These are phyloP conservation scores for Platanus orientalis DNA, from an alignment of 164 flowering plant genomes.

Conservation along the genomic window DNA sequence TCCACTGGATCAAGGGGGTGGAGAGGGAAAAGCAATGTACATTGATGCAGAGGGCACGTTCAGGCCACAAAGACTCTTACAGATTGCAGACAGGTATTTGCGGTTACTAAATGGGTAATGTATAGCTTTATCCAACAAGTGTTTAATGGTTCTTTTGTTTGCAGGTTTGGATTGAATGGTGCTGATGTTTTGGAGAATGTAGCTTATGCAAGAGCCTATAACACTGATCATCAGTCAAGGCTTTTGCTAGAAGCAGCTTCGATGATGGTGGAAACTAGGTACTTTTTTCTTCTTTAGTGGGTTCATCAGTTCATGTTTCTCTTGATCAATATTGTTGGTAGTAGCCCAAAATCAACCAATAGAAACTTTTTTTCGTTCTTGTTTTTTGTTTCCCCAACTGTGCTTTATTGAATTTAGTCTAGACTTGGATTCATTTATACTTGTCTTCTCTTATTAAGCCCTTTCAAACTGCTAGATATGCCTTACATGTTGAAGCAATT, in stretches of 20 bases:
- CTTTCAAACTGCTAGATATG: too few relatives aligned
- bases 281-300: constrained; percentile 6
- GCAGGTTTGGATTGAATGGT: constrained; percentile 91
- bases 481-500: too few relatives aligned
- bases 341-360: too few relatives aligned
- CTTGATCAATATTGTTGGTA: not conserved
- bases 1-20: constrained; percentile 98
- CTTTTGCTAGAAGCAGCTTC: constrained; percentile 97
- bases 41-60: constrained; percentile 98
- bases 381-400: too few relatives aligned
- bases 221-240: constrained; percentile 97
- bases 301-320: not conserved
- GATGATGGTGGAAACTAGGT: constrained; percentile 99
- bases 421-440: too few relatives aligned
- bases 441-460: too few relatives aligned
- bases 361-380: too few relatives aligned
- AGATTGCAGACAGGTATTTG: constrained; percentile 87
- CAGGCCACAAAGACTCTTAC: constrained; percentile 89
- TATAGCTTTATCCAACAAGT: not conserved
- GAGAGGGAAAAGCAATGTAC: constrained; percentile 96
- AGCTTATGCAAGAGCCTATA: constrained; percentile 98
- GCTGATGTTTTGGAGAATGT: constrained; percentile 96
- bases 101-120: not conserved
- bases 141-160: constrained; percentile 12
- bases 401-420: too few relatives aligned